Evolutionary conservation across 169 alveolate genomes (phyloP), one percentile per base, ranked within the genome.

Genomic region (Eimeria zaria): DNA sequence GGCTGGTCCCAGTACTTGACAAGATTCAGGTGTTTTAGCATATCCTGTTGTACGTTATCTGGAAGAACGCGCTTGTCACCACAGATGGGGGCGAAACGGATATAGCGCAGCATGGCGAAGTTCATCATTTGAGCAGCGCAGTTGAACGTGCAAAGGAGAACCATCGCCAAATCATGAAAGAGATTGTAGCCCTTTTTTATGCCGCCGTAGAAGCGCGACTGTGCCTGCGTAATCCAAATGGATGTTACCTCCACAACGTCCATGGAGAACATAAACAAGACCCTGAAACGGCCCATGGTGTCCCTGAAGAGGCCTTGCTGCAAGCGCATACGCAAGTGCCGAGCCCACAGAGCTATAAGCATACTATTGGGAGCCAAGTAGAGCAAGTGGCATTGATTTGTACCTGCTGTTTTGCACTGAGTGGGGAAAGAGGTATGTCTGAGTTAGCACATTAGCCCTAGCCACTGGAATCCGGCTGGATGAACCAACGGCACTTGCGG

Each of bases 31-130:
- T 92, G 91, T 27, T 44, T 80, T 16, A 92, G 74, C 96, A 92
- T 92, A 58, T 92, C 96, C 67, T 80, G 91, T 39, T 92, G 81
- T 58, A 67, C 67, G 85, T 80, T 80, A 36, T 92, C 96, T 1
- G 96, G 96, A 3, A 92, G 92, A 27, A 92, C 60, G 84, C 89
- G 91, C 67, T 92, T 92, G 91, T 92, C 92, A 1, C 96, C 96
- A 33, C 76, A 67, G 55, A 92, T 92, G 83, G 87, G 53, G 58
- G 96, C 96, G 58, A 92, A 92, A 3, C 96, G 96, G 41, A 92
- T 76, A 62, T 92, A 92, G 16, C 96, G 96, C 7, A 92, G 74
- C 90, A 92, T 84, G 39, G 81, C 96, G 73, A 92, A 92, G 87
- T 92, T 58, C 76, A 92, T 76, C 71, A 92, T 39, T 58, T 58